Conservation (phyloP, 352 stramenopile species). For the Globisporangium iwayamae region DNA sequence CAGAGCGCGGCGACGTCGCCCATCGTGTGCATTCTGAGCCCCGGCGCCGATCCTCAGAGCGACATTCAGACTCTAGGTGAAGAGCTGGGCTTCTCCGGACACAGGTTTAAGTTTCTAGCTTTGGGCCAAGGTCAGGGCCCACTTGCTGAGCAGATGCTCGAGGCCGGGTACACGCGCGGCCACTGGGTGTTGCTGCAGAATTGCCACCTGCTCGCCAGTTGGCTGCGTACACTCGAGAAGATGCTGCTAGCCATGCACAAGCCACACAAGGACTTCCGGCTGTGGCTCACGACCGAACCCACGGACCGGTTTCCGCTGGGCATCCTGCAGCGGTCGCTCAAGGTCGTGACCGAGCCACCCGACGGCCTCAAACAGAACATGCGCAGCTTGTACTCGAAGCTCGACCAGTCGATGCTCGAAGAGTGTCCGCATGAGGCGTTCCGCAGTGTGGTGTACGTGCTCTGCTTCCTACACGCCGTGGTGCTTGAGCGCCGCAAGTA, state of each 20-base stretch:
- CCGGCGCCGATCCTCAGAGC: constrained; percentile 91
- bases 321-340: constrained; percentile 93
- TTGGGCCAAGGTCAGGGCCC: constrained; percentile 93
- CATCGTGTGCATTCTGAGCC: constrained; percentile 95
- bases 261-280: constrained; percentile 92
- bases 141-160: constrained; percentile 93
- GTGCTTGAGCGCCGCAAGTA: constrained; percentile 95
- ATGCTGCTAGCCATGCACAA: constrained; percentile 90
- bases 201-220: constrained; percentile 93
- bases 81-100: constrained; percentile 87
- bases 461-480: constrained; percentile 95
- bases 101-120: constrained; percentile 93
- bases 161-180: constrained; percentile 80
- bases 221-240: constrained; percentile 92
- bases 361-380: constrained; percentile 97
- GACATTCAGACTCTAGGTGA: constrained; percentile 93
- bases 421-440: constrained; percentile 93
- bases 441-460: constrained; percentile 91
- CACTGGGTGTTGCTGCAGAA: constrained; percentile 95
- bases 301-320: constrained; percentile 94
- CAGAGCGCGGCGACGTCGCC: constrained; percentile 84
- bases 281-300: constrained; percentile 95
- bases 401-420: constrained; percentile 89
- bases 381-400: constrained; percentile 90
- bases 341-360: constrained; percentile 95